These are phyloP conservation scores for Neurospora sp. DNA, from an alignment of 495 filamentous ascomycete species.

Conservation along the genomic window DNA sequence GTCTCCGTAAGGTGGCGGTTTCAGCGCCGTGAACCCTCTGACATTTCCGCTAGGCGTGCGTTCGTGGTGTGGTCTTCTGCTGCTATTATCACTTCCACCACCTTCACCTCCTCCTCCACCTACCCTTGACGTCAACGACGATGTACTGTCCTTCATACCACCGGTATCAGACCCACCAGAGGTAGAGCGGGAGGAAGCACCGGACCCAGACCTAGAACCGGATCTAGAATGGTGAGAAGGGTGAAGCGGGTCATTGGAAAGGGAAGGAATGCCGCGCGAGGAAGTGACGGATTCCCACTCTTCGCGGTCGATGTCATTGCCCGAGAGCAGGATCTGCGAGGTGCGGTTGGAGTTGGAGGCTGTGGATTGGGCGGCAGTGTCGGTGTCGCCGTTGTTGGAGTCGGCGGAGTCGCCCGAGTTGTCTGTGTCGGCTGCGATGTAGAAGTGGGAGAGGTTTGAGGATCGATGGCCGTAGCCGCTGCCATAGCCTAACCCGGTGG, in stretches of 20 bases:
- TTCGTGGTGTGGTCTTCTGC: neutral
- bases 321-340: neutral
- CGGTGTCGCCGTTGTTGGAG: neutral
- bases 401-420: neutral
- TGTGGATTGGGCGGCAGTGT: neutral
- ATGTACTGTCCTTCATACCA: constrained; percentile 1
- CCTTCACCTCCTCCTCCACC: constrained; percentile 2
- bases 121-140: neutral
- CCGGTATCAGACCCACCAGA: constrained; percentile 10
- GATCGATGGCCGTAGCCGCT: neutral
- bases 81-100: neutral
- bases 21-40: constrained; percentile 1
- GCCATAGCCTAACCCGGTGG: neutral
- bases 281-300: constrained; percentile 27
- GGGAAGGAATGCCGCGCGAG: constrained; percentile 5
- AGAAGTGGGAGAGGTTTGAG: neutral
- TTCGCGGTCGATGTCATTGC: constrained; percentile 13
- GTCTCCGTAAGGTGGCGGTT: constrained; percentile 10
- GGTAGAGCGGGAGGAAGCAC: neutral
- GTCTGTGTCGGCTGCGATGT: neutral
- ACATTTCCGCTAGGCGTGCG: neutral
- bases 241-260: neutral
- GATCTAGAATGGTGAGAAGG: neutral
- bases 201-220: neutral
- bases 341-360: neutral